Conservation (phyloP, 1,284 basidiomycete genomes). For the Wallemia ichthyophaga region DNA sequence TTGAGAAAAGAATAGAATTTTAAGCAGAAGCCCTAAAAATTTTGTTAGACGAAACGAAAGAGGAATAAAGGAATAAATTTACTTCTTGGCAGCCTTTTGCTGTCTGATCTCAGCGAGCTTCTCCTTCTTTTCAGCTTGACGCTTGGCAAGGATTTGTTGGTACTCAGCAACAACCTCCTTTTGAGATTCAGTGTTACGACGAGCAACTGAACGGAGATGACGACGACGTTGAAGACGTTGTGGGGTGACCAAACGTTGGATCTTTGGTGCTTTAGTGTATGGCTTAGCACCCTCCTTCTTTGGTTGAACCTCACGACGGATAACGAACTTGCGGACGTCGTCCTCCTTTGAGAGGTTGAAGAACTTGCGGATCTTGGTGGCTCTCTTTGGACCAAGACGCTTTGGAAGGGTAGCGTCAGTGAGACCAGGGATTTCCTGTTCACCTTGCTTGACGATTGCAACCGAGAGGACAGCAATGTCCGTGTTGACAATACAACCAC, state of each 20-base stretch:
- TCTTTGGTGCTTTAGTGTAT: slow-evolving; percentile 87
- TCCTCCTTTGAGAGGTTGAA: slow-evolving; percentile 97
- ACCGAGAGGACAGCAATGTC: slow-evolving; percentile 87
- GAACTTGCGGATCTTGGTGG: slow-evolving; percentile 75
- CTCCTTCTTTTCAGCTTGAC: slow-evolving; percentile 72
- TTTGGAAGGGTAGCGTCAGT: slow-evolving; percentile 84
- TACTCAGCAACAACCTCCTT: slow-evolving; percentile 85
- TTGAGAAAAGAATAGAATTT: not conserved
- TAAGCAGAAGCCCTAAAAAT: slow-evolving; percentile 1
- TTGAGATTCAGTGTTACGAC: slow-evolving; percentile 61
- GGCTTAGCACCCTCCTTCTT: slow-evolving; percentile 68
- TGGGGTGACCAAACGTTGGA: slow-evolving; percentile 76
- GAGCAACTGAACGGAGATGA: slow-evolving; percentile 67
- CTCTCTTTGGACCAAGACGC: slow-evolving; percentile 56
- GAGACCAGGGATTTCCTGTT: slow-evolving; percentile 63
- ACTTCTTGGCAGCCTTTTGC: slow-evolving; percentile 18
- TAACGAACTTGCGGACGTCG: slow-evolving; percentile 85
- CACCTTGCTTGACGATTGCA: slow-evolving; percentile 92
- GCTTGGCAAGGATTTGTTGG: slow-evolving; percentile 65
- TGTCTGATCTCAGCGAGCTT: slow-evolving; percentile 23
- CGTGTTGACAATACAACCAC: slow-evolving; percentile 85
- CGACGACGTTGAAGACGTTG: slow-evolving; percentile 86
- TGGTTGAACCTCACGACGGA: slow-evolving; percentile 58
- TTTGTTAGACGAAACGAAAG: not conserved
- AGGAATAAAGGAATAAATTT: slow-evolving; percentile 2